A percentile compares a stretch with the other conserved stretches of the same genome.
Evolutionary conservation across 1,139 yeast species (phyloP).

Genomic region (Yamadazyma triangularis): DNA sequence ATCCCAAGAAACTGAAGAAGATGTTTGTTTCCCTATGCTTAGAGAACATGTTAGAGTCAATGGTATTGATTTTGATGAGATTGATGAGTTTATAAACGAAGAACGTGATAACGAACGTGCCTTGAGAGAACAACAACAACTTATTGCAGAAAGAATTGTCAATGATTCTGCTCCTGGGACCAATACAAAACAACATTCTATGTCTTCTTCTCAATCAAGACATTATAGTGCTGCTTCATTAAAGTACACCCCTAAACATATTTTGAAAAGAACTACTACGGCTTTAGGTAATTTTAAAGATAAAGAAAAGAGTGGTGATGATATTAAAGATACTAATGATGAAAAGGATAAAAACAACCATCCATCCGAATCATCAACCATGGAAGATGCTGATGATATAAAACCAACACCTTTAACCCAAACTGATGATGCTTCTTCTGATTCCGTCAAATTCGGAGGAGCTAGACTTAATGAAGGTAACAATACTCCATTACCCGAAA

Average conservation of each 20-base stretch:
- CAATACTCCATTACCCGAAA: constrained; percentile 43
- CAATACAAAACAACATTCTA: constrained; percentile 59
- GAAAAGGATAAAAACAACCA: constrained; percentile 49
- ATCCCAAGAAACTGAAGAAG: constrained; percentile 89
- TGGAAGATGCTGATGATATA: constrained; percentile 33
- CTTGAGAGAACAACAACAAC: constrained; percentile 26
- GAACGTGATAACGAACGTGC: constrained; percentile 29
- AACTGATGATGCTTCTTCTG: constrained; percentile 18
- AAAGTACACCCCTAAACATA: constrained; percentile 54
- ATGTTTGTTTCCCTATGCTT: constrained; percentile 94
- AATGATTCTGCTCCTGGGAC: constrained; percentile 64
- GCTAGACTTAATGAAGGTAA: constrained; percentile 11
- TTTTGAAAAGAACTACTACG: constrained; percentile 40
- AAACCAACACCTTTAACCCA: constrained; percentile 38
- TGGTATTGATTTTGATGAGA: constrained; percentile 76
- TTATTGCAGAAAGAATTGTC: constrained; percentile 27
- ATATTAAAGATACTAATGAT: constrained; percentile 9
- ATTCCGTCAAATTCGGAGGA: constrained; percentile 32
- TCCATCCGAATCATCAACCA: constrained; percentile 51
- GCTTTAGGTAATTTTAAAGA: constrained; percentile 94
- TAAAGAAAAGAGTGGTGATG: constrained; percentile 43
- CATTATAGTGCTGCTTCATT: constrained; percentile 44
- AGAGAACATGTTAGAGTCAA: constrained; percentile 65
- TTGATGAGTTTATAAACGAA: constrained; percentile 68
- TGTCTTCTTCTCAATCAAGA: constrained; percentile 12